Evolutionary conservation across 2,329 filamentous ascomycete genomes (phyloP), one percentile per base, ranked within the genome.

Genomic region (Calonectria naviculata): DNA sequence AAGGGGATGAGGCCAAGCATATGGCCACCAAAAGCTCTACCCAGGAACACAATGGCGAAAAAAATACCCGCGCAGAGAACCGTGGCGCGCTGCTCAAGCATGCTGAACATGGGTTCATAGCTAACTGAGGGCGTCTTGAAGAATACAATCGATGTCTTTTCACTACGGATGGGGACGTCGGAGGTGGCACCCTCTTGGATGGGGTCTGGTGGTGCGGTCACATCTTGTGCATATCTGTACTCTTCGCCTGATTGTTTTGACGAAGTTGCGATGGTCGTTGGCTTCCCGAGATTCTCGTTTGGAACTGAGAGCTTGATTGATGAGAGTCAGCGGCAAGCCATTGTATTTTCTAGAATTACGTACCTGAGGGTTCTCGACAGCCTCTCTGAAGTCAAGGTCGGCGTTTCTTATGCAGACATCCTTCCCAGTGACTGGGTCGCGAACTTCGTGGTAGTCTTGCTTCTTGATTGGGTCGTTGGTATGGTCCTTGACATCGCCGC

Each of bases 61-160:
- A 95, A 91, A 64, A 98, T 92, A 10, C 87, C 92, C 13, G 88
- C 85, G 75, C 93, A 94, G 5, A 98, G 84, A 0, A 90, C 85
- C 54, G 90, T 91, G n/a, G 93, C 94, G 12, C 92, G 90, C 74
- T 90, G 90, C 83, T 98, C 95, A 69, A 98, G 83, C 15, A 90
- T 83, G 24, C 87, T 89, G 81, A 94, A 98, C 89, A 95, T 97
- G 5, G 95, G 95, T 82, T 97, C 94, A 80, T 95, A 98, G 85
- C 93, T 95, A 75, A 98, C 90, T 0, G 93, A 93, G 0, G 96
- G 96, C 0, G 96, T 98, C 19, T 97, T 96, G 82, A 98, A 96
- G 83, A 98, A 98, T 34, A 98, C 89, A 21, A 98, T 92, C 73
- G 98, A 98, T 4, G 97, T 98, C 88, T 97, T 98, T 81, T 98